These are phyloP conservation scores for Ceratocystis smalleyi DNA, from an alignment of 2,329 filamentous ascomycete genomes.

Conservation along the genomic window DNA sequence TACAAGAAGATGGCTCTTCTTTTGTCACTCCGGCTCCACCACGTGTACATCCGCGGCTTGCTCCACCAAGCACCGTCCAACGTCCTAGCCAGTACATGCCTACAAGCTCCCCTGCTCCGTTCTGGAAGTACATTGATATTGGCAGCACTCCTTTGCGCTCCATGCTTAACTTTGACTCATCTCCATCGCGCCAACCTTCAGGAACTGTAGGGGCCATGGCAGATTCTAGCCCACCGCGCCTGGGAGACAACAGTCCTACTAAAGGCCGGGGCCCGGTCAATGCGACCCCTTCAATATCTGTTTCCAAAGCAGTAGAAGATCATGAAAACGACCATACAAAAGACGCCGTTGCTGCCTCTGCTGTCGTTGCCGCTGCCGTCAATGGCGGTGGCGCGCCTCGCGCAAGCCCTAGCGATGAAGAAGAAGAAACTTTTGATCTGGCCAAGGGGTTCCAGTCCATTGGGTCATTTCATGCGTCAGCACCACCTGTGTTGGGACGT, in stretches of 20 bases:
- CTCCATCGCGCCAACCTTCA: conserved; percentile 37
- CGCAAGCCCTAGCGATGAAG: conserved; percentile 24
- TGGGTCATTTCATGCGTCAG: conserved; percentile 43
- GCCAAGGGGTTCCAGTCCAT: conserved; percentile 52
- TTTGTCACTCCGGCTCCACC: conserved; percentile 60
- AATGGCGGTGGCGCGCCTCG: conserved; percentile 1
- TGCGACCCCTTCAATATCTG: conserved; percentile 6
- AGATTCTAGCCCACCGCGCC: conserved; percentile 7
- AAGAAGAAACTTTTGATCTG: conserved; percentile 42
- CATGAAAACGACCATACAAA: conserved; percentile 22
- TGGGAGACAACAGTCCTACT: conserved; percentile 9
- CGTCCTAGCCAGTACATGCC: conserved; percentile 74
- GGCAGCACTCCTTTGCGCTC: conserved; percentile 53
- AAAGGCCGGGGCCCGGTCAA: conserved; percentile 20
- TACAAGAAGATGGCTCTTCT: conserved; percentile 43
- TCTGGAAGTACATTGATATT: conserved; percentile 75
- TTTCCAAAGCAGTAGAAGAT: conserved; percentile 21
- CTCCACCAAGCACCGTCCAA: conserved; percentile 66
- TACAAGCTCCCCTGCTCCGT: conserved; percentile 69
- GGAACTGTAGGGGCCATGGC: not conserved
- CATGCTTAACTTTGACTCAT: conserved; percentile 37
- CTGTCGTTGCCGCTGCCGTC: conserved; percentile 17
- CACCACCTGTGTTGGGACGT: conserved; percentile 24
- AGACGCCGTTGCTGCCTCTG: conserved; percentile 14
- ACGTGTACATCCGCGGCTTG: conserved; percentile 56